phyloP scores from a whole-genome alignment of 78 protist species.

The Dictyostelium brefeldianum region DNA sequence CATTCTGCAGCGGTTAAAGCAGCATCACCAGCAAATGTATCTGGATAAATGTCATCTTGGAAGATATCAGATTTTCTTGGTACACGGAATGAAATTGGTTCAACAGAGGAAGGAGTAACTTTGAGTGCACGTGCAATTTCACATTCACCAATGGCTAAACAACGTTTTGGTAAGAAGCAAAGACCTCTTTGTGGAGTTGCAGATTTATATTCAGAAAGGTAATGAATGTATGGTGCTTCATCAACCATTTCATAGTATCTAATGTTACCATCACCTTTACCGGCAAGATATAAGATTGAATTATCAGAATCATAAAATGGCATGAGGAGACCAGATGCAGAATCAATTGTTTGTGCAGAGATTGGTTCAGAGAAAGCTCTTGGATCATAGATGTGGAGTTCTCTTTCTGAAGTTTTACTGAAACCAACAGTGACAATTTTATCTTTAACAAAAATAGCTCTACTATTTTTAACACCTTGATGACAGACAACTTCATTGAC shows the following conservation, averaged over 20 bases:
- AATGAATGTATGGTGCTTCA: constrained; percentile 86
- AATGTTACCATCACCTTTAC: constrained; percentile 99
- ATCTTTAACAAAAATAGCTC: constrained; percentile 87
- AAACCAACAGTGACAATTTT: constrained; percentile 94
- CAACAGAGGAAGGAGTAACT: constrained; percentile 84
- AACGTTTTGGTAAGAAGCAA: constrained; percentile 94
- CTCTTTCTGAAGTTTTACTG: constrained; percentile 92
- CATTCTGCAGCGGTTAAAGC: constrained; percentile 92
- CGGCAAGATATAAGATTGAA: constrained; percentile 93
- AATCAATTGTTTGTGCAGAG: constrained; percentile 82
- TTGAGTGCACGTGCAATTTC: constrained; percentile 95
- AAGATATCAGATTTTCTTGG: constrained; percentile 96
- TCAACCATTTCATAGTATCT: constrained; percentile 96
- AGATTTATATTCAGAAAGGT: constrained; percentile 90
- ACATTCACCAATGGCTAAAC: constrained; percentile 83
- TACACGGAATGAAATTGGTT: constrained; percentile 93
- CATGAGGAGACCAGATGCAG: constrained; percentile 92
- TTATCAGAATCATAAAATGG: constrained; percentile 96
- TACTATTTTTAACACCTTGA: constrained; percentile 94
- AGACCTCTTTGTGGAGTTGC: constrained; percentile 94
- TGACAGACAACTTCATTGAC: constrained; percentile 85
- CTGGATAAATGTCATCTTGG: constrained; percentile 97
- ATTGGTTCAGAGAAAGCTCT: constrained; percentile 70
- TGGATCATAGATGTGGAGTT: constrained; percentile 89
- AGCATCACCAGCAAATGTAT: constrained; percentile 90